Percentiles rank a stretch among this genome's conserved stretches.
These are phyloP conservation scores for Neurospora sp. DNA, from an alignment of 495 filamentous ascomycete genomes.

Conservation along the genomic window DNA sequence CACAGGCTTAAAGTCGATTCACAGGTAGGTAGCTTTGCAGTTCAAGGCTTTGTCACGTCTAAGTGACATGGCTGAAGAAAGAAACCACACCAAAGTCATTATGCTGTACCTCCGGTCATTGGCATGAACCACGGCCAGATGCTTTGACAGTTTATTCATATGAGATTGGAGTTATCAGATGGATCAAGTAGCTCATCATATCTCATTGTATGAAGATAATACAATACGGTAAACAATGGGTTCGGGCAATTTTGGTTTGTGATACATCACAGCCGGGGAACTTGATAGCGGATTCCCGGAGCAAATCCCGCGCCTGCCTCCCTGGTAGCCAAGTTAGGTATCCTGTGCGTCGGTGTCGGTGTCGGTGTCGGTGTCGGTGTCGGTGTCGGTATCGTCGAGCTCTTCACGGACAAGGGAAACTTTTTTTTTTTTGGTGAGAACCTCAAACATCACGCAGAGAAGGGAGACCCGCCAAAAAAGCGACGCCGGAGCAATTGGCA, in stretches of 20 bases:
- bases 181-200: not conserved
- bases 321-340: not conserved
- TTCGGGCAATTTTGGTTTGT: not conserved
- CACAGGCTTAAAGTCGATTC: not conserved
- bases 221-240: not conserved
- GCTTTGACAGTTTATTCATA: not conserved
- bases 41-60: not conserved
- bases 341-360: not conserved
- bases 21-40: not conserved
- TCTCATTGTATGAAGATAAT: not conserved
- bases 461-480: not conserved
- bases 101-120: not conserved
- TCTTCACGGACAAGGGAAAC: not conserved
- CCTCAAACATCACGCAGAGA: not conserved
- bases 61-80: not conserved
- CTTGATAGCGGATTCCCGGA: not conserved
- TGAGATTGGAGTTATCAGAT: not conserved
- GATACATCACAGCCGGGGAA: not conserved
- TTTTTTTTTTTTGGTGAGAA: not conserved
- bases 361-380: not conserved
- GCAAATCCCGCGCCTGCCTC: not conserved
- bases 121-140: not conserved
- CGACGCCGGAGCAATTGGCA: not conserved
- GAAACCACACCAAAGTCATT: not conserved
- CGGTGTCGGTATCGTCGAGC: not conserved